Conservation (phyloP, 129 eudicot species). For the Cynara cardunculus region DNA sequence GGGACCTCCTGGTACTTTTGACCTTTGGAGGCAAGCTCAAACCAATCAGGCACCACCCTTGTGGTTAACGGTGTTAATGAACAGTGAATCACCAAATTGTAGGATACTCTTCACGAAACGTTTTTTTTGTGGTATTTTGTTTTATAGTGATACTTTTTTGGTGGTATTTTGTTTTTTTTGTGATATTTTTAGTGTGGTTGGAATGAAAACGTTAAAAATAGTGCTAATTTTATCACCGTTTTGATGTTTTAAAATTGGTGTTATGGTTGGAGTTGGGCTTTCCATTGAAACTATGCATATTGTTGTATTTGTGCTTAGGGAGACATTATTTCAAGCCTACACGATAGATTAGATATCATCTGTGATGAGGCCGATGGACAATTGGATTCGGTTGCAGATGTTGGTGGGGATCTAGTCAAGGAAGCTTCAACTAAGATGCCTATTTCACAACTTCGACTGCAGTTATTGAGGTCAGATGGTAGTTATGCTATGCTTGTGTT, state of each 20-base stretch:
- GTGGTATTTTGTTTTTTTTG: neutral
- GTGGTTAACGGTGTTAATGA: too few species aligned
- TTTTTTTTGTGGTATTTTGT: too few species aligned
- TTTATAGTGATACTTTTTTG: neutral
- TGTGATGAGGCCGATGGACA: conserved; percentile 80
- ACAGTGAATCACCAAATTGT: too few species aligned
- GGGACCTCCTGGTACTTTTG: too few species aligned
- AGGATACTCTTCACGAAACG: too few species aligned
- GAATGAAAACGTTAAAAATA: neutral
- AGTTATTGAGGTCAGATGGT: conserved; percentile 51
- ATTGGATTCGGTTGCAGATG: conserved; percentile 31
- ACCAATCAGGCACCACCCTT: too few species aligned
- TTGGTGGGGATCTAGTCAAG: conserved; percentile 31
- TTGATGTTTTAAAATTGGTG: neutral
- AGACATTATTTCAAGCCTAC: conserved; percentile 70
- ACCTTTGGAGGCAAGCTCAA: too few species aligned
- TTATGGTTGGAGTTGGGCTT: neutral
- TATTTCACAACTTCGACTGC: conserved; percentile 43
- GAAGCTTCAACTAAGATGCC: conserved; percentile 32
- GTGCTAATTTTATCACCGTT: neutral
- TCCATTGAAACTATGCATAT: neutral
- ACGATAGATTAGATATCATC: conserved; percentile 74
- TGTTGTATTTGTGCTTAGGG: conserved; percentile 43
- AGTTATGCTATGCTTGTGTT: neutral
- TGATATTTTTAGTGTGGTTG: neutral